These are phyloP conservation scores for Helianthus tuberosus DNA, from an alignment of 129 eudicot species.

Conservation along the genomic window DNA sequence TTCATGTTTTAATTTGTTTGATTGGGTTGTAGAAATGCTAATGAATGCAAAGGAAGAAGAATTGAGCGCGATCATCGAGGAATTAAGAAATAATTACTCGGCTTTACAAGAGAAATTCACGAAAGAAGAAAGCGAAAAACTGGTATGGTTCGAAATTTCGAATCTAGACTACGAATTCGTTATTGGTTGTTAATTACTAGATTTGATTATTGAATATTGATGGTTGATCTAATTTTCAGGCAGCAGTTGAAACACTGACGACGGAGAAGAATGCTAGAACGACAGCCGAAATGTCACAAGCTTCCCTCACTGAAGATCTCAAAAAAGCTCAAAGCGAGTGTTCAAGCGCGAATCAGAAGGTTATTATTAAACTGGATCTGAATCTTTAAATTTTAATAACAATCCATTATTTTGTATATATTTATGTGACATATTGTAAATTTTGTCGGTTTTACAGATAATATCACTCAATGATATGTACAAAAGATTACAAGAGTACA, in stretches of 20 bases:
- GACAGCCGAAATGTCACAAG: conserved; percentile 65
- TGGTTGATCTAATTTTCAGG: conserved; percentile 47
- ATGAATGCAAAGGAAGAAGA: conserved; percentile 88
- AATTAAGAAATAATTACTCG: conserved; percentile 48
- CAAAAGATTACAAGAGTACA: conserved; percentile 88
- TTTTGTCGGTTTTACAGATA: conserved; percentile 46
- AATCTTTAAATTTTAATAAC: neutral
- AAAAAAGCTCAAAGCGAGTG: conserved; percentile 67
- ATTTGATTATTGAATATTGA: neutral
- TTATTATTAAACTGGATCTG: conserved; percentile 19
- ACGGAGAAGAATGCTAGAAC: conserved; percentile 73
- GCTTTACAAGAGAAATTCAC: conserved; percentile 60
- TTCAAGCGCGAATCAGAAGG: conserved; percentile 67
- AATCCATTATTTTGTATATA: conserved; percentile 9
- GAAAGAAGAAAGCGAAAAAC: conserved; percentile 74
- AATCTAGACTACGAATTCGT: neutral
- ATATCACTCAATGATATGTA: conserved; percentile 75
- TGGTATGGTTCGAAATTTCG: conserved; percentile 47
- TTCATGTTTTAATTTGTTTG: neutral
- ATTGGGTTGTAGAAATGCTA: conserved; percentile 49
- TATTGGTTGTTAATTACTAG: neutral
- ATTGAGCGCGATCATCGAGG: conserved; percentile 68
- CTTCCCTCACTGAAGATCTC: conserved; percentile 75
- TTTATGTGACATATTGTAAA: conserved; percentile 8
- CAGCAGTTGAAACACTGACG: conserved; percentile 61